These are phyloP conservation scores for Didymella pomorum DNA, from an alignment of 2,329 filamentous ascomycete species.

Conservation along the genomic window DNA sequence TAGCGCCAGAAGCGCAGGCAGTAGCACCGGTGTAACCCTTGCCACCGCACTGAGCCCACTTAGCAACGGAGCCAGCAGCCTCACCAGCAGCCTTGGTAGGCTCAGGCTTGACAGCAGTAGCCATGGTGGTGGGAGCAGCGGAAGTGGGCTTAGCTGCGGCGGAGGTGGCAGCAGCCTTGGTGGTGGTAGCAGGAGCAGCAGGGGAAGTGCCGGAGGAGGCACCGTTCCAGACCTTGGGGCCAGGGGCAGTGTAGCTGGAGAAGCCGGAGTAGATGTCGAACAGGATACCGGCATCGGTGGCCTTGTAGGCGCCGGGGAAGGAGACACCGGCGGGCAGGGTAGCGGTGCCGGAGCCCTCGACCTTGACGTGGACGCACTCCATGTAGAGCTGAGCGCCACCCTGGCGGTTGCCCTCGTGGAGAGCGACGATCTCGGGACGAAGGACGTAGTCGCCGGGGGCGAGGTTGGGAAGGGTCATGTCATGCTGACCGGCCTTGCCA, in stretches of 20 bases:
- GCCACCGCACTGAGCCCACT: constrained; percentile 56
- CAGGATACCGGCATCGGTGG: constrained; percentile 51
- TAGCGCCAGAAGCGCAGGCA: constrained; percentile 50
- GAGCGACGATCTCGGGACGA: constrained; percentile 56
- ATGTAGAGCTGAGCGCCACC: constrained; percentile 57
- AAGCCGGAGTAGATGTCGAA: constrained; percentile 53
- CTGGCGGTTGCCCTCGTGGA: constrained; percentile 51
- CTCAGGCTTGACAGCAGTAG: constrained; percentile 22
- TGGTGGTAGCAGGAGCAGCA: constrained; percentile 26
- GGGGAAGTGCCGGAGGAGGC: constrained; percentile 27
- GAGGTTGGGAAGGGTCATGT: constrained; percentile 52
- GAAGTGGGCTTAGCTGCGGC: constrained; percentile 22
- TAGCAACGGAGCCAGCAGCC: constrained; percentile 26
- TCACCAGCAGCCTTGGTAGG: constrained; percentile 3
- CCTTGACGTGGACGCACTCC: constrained; percentile 54
- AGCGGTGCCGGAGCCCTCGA: constrained; percentile 44
- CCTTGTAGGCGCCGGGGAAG: constrained; percentile 55
- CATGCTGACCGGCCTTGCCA: constrained; percentile 52
- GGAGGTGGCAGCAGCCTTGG: constrained; percentile 20
- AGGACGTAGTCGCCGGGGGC: constrained; percentile 54
- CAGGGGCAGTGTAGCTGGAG: constrained; percentile 48
- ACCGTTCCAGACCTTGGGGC: constrained; percentile 47
- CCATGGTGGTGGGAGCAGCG: constrained; percentile 18
- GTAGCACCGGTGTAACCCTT: constrained; percentile 53
- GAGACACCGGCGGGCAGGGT: constrained; percentile 54